These are phyloP conservation scores for Ascobolus immersus DNA, from an alignment of 495 filamentous ascomycete species.

Conservation along the genomic window DNA sequence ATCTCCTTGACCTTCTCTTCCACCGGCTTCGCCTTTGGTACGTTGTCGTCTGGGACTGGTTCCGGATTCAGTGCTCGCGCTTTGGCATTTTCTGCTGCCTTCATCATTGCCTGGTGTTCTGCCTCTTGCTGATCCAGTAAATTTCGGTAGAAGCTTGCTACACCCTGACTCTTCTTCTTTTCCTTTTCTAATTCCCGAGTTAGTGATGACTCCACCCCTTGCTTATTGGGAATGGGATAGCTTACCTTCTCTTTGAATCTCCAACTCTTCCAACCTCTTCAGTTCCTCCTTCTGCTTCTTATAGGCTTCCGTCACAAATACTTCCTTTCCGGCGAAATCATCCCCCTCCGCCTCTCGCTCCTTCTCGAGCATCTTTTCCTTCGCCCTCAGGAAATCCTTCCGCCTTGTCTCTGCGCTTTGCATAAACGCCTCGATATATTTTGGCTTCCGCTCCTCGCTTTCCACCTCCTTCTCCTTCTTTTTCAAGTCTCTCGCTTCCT, in stretches of 20 bases:
- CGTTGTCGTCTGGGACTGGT: slow-evolving; percentile 15
- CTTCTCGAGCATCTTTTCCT: slow-evolving; percentile 60
- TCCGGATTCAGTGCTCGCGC: slow-evolving; percentile 25
- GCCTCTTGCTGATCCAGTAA: slow-evolving; percentile 54
- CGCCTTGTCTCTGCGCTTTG: slow-evolving; percentile 66
- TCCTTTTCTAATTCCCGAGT: no score
- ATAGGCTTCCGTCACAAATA: slow-evolving; percentile 89
- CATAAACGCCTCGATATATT: slow-evolving; percentile 62
- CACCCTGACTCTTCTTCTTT: slow-evolving; percentile 38
- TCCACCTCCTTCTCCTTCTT: slow-evolving; percentile 17
- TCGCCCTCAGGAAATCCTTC: slow-evolving; percentile 63
- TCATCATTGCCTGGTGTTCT: slow-evolving; percentile 45
- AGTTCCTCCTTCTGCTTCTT: slow-evolving; percentile 79
- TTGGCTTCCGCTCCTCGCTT: slow-evolving; percentile 32
- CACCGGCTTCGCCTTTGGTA: slow-evolving; percentile 35
- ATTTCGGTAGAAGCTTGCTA: slow-evolving; percentile 68
- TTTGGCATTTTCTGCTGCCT: slow-evolving; percentile 38
- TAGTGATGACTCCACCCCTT: no score
- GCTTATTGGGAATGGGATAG: slow-evolving; percentile 43
- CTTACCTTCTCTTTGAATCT: slow-evolving; percentile 39
- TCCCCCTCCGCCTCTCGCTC: slow-evolving; percentile 88
- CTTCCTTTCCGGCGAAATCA: slow-evolving; percentile 82
- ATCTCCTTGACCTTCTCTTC: slow-evolving; percentile 49
- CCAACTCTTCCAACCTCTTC: slow-evolving; percentile 52
- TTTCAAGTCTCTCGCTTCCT: slow-evolving; percentile 7